Base-by-base conservation (phyloP, 2,329 filamentous ascomycete genomes). In the Epicoccum nigrum region DNA sequence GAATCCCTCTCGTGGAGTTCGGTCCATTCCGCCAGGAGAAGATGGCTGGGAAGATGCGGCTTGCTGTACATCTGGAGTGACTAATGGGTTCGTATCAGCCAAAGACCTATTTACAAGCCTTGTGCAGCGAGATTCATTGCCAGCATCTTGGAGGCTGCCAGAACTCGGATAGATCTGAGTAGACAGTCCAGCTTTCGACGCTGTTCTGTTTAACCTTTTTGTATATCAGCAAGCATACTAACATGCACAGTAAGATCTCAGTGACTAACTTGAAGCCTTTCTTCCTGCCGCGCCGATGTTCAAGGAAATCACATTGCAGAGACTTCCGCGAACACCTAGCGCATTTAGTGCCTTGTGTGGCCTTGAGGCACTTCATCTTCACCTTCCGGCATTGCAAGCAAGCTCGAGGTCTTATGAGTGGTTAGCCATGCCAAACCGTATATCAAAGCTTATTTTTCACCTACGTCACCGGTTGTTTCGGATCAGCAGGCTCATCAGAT, bases 351-450 rank as follows among this genome's bases (percentile, higher is more conserved):
- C 21, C 17, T 19, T 39, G 12, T 12, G 11, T 2, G 15, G 11
- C 13, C 17, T 32, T 43, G 30, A 20, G 32, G 15, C 47, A 51
- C n/a, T 40, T 51, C 40, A 40, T 51, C 16, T 51, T 45, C 16
- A 51, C 40, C 17, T 33, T 51, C 1, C 47, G 39, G 13, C 47
- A 51, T 32, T 42, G 47, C 13, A 50, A 23, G 23, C 47, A 45
- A 11, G 47, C 47, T 25, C 43, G 27, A 12, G 23, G 7, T 11
- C 32, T 51, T 27, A 3, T 7, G 13, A 2, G 1, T 12, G 8
- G 20, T 51, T 20, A 38, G 33, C 11, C 7, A 12, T n/a, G 4
- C 27, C 17, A 7, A 17, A 11, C 7, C 27, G 19, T 11, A 21
- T n/a, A 4, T 7, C 2, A 15, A 15, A 15, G 17, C n/a, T n/a